Conservation (phyloP, 164 flowering plant species). For the Liquidambar formosana region DNA sequence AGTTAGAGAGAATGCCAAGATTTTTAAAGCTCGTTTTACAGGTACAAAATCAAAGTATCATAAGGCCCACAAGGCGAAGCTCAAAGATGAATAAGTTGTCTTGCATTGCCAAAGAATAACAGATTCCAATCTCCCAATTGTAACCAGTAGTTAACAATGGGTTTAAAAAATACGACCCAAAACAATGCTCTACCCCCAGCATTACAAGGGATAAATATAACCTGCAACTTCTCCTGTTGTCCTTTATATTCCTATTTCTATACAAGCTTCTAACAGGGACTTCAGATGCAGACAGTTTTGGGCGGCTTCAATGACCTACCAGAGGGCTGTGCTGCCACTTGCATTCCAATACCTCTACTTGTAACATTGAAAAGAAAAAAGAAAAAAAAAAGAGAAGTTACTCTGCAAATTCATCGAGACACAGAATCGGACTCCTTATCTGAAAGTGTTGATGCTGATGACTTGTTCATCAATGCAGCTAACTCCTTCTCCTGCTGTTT, state of each 20-base stretch:
- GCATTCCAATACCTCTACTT: conserved; percentile 1
- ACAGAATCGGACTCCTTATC: conserved; percentile 9
- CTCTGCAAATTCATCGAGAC: background rate
- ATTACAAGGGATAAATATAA: conserved; percentile 9
- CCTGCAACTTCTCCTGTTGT: conserved; percentile 11
- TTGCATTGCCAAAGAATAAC: conserved; percentile 4
- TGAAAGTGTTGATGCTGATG: conserved; percentile 17
- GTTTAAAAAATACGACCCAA: conserved; percentile 4
- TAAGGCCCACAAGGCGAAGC: background rate
- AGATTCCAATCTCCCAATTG: conserved; percentile 9
- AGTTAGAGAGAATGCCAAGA: too few relatives aligned
- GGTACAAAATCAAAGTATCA: too few relatives aligned
- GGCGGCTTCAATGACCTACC: conserved; percentile 13
- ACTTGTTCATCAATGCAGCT: conserved; percentile 34
- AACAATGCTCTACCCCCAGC: conserved; percentile 20
- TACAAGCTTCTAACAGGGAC: conserved; percentile 19
- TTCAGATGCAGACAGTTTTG: conserved; percentile 9
- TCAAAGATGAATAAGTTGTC: background rate
- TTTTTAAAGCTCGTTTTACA: too few relatives aligned
- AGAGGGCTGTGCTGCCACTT: conserved; percentile 1
- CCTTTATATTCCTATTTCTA: conserved; percentile 9
- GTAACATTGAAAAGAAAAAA: background rate
- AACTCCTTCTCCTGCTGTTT: conserved; percentile 73
- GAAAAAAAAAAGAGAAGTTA: background rate
- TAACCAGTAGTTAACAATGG: conserved; percentile 1